Conservation (phyloP, 2,329 filamentous ascomycete genomes). For the Ophiostoma sp. region DNA sequence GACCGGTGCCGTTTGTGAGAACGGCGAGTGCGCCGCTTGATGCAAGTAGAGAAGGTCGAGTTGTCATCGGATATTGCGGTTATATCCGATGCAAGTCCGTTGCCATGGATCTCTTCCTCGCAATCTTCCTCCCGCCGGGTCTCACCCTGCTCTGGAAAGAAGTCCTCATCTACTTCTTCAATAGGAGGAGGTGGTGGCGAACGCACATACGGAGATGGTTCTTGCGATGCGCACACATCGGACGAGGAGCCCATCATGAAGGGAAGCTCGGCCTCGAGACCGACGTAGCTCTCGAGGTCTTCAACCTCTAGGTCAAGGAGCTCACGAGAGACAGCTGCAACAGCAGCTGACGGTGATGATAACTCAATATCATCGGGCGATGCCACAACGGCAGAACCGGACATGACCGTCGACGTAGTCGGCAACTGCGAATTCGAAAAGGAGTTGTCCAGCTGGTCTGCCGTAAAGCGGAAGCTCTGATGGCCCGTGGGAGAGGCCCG, state of each 20-base stretch:
- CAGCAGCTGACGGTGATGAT: slow-evolving; percentile 48
- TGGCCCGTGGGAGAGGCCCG: not conserved
- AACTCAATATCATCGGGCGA: slow-evolving; percentile 36
- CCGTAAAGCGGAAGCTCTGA: slow-evolving; percentile 29
- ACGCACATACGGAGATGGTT: not conserved
- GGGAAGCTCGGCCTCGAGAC: slow-evolving; percentile 19
- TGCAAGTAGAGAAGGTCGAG: slow-evolving; percentile 42
- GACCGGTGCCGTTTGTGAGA: slow-evolving; percentile 35
- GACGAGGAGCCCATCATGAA: slow-evolving; percentile 13
- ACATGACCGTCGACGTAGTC: slow-evolving; percentile 13
- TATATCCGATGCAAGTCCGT: slow-evolving; percentile 34
- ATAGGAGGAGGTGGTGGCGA: slow-evolving; percentile 22
- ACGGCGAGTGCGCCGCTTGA: slow-evolving; percentile 41
- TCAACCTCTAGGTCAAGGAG: slow-evolving; percentile 41
- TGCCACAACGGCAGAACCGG: slow-evolving; percentile 16
- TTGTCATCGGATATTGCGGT: slow-evolving; percentile 35
- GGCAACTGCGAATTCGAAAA: slow-evolving; percentile 25
- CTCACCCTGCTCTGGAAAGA: slow-evolving; percentile 22
- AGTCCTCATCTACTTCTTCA: slow-evolving; percentile 30
- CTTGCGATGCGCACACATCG: slow-evolving; percentile 6
- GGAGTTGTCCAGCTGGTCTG: slow-evolving; percentile 16
- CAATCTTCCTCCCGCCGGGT: slow-evolving; percentile 29
- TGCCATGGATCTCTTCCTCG: slow-evolving; percentile 29
- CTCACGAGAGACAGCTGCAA: slow-evolving; percentile 48
- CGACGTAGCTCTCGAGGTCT: slow-evolving; percentile 34